These are phyloP conservation scores for Castanopsis chinensis DNA, from an alignment of 306 rosid genomes.

Conservation along the genomic window DNA sequence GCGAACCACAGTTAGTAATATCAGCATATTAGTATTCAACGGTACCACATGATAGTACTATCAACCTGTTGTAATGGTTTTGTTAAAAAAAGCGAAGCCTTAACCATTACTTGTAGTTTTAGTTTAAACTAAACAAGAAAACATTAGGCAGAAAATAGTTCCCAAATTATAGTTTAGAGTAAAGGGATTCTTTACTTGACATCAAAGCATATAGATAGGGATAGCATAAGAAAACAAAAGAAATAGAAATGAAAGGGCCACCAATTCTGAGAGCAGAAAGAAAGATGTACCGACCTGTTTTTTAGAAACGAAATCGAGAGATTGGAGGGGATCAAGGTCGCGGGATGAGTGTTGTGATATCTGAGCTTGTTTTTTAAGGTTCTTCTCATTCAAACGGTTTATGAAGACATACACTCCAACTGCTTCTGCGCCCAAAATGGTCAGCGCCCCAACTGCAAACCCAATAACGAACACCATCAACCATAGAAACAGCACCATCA, in stretches of 20 bases:
- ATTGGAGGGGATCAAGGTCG: slow-evolving; percentile 43
- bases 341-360: slow-evolving; percentile 12
- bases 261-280: not conserved
- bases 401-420: slow-evolving; percentile 39
- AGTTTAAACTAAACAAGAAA: not conserved
- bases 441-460: slow-evolving; percentile 61
- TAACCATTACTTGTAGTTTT: not conserved
- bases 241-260: not conserved
- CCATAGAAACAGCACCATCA: slow-evolving; percentile 29
- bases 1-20: not conserved
- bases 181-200: not conserved
- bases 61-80: not conserved
- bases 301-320: slow-evolving; percentile 41
- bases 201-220: not conserved
- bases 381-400: slow-evolving; percentile 45
- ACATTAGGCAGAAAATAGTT: not conserved
- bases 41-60: not conserved
- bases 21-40: not conserved
- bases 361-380: slow-evolving; percentile 27
- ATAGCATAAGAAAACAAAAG: not conserved
- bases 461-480: slow-evolving; percentile 52
- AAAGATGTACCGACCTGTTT: slow-evolving; percentile 54
- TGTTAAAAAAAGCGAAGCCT: not conserved
- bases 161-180: not conserved
- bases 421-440: slow-evolving; percentile 56